Evolutionary conservation across 2,329 filamentous ascomycete genomes (phyloP), one percentile per base, ranked within the genome.

Genomic region (Emmonsiellopsis sp.): DNA sequence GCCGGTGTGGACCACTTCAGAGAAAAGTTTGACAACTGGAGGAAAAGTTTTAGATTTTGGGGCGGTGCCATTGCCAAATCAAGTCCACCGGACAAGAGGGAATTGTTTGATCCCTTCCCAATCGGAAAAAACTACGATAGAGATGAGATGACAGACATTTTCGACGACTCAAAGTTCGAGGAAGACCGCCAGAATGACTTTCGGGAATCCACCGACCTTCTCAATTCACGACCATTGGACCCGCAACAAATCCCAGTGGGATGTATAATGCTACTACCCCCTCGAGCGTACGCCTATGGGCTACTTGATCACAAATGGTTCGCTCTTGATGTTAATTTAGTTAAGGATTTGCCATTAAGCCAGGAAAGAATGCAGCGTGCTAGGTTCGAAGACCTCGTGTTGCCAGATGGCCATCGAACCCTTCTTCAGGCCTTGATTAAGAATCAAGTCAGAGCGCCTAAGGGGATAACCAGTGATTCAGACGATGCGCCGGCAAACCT

Each of bases 351-450:
- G 14, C 37, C 21, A 42, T 27, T n/a, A 48, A 21, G 13, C 3
- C 33, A 33, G 36, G 37, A 42, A 33, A 4, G 6, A 9, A 21
- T 6, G 13, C 17, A 51, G 27, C 27, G 48, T 27, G 48, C 37
- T 14, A 43, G 48, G 21, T 51, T 42, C 10, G 40, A 42, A 14
- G 40, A 51, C 32, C 48, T 51, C 27, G 40, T 42, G 32, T 27
- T 51, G 17, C 48, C 48, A 5, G 40, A 43, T 6, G 48, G 48
- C 14, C 48, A 51, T 13, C 37, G 40, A 34, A 11, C 31, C 10
- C 13, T 51, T 3, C 48, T 51, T 42, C 48, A 51, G 17, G 48
- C 48, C 6, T 43, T 42, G 27, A 43, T 51, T 17, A 51, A 51
- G 42, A 42, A 42, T 17, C 48, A 51, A 13, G 37, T 51, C 9